phyloP scores from a whole-genome alignment of 805 yeast genomes.

The Saccharomycopsis fodiens region DNA sequence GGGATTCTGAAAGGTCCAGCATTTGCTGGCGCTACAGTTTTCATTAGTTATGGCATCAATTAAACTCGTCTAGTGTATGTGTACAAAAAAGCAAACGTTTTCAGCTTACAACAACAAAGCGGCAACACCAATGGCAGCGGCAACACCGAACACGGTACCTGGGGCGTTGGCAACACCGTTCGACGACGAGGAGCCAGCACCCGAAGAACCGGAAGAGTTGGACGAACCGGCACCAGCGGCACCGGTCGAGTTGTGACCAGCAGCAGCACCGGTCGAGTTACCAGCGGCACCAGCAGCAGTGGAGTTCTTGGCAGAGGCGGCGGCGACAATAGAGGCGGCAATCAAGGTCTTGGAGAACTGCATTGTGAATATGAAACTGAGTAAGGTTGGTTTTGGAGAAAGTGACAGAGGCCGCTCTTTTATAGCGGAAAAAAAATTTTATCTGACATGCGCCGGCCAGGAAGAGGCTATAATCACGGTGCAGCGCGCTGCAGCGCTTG shows the following conservation, averaged over 20 bases:
- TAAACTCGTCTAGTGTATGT: no score
- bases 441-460: background rate
- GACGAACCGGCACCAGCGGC: no score
- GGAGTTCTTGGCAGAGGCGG: conserved; percentile 20
- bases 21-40: no score
- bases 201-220: background rate
- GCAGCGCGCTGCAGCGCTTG: background rate
- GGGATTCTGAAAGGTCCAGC: no score
- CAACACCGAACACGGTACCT: conserved; percentile 11
- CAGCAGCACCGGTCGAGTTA: conserved; percentile 1
- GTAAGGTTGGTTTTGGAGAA: background rate
- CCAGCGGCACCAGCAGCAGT: conserved; percentile 8
- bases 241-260: no score
- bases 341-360: conserved; percentile 19
- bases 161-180: conserved; percentile 12
- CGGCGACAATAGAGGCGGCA: conserved; percentile 17
- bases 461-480: background rate
- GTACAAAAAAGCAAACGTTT: background rate
- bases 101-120: conserved; percentile 15
- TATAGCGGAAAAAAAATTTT: conserved; percentile 2
- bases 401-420: conserved; percentile 1
- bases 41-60: background rate
- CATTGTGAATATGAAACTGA: conserved; percentile 15
- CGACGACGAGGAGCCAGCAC: conserved; percentile 1
- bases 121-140: conserved; percentile 19